Conservation (phyloP, 2,329 filamentous ascomycete genomes). For the Pyricularia sp. region DNA sequence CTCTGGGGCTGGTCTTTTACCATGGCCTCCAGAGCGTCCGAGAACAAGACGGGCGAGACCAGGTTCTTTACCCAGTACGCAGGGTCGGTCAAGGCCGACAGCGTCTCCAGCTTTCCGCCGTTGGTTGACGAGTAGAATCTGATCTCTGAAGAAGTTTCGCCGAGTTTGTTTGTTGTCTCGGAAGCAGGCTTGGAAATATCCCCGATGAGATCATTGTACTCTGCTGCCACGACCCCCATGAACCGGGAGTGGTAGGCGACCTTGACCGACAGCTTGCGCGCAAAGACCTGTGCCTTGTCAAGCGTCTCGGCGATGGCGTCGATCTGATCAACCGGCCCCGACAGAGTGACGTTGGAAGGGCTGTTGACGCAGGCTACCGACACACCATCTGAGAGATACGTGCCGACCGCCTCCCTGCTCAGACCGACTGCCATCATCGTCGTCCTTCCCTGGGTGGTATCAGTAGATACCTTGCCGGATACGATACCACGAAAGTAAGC, state of each 20-base stretch:
- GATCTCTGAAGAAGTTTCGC: background rate
- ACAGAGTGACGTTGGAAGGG: slow-evolving; percentile 29
- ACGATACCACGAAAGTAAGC: slow-evolving; percentile 12
- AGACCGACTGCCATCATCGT: slow-evolving; percentile 33
- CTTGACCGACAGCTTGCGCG: slow-evolving; percentile 13
- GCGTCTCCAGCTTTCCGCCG: background rate
- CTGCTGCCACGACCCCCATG: slow-evolving; percentile 7
- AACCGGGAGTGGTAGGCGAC: slow-evolving; percentile 19
- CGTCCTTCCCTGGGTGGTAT: slow-evolving; percentile 6
- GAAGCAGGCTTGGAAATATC: background rate
- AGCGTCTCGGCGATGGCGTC: slow-evolving; percentile 10
- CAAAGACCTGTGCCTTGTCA: slow-evolving; percentile 8
- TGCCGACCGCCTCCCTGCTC: background rate
- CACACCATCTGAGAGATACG: background rate
- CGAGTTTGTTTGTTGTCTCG: background rate
- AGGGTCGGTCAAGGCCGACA: background rate
- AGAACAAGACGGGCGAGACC: slow-evolving; percentile 17
- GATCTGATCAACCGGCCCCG: slow-evolving; percentile 20
- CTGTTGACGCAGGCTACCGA: background rate
- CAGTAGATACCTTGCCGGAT: slow-evolving; percentile 9
- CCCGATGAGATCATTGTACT: background rate
- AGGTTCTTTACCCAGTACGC: slow-evolving; percentile 19
- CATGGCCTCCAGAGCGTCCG: slow-evolving; percentile 12
- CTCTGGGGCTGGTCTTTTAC: background rate
- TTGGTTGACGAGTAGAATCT: background rate